A percentile compares a stretch with the other conserved stretches of the same genome.
Conservation (phyloP, 202 grass and related monocot genomes). For the Carex arenaria region DNA sequence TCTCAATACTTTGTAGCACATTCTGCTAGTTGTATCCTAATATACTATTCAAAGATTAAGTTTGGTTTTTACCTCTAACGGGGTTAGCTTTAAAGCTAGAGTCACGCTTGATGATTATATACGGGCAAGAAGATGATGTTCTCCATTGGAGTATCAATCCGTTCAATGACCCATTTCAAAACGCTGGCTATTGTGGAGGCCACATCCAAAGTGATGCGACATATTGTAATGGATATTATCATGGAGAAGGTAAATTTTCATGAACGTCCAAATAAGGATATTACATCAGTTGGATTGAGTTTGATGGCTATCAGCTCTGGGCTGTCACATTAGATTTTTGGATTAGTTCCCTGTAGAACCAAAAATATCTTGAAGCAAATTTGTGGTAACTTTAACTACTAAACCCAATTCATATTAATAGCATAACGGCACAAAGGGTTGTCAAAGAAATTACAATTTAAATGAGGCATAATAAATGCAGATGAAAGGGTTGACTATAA, state of each 20-base stretch:
- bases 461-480: background rate
- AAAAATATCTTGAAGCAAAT: background rate
- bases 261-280: background rate
- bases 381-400: background rate
- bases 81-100: background rate
- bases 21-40: background rate
- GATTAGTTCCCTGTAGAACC: background rate
- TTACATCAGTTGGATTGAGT: background rate
- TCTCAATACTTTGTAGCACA: background rate
- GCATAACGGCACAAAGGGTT: background rate
- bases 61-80: background rate
- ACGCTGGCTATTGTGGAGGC: constrained; percentile 41
- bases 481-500: background rate
- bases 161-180: constrained; percentile 47
- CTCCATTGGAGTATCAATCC: constrained; percentile 46
- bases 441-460: background rate
- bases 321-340: background rate
- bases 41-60: background rate
- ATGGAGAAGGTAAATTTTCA: constrained; percentile 31
- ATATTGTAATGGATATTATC: constrained; percentile 33
- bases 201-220: constrained; percentile 29
- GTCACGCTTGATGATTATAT: constrained; percentile 36
- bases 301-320: background rate
- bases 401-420: background rate
- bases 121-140: constrained; percentile 49